Conservation (phyloP, 2,329 filamentous ascomycete species). For the Herpotrichia juniperi region DNA sequence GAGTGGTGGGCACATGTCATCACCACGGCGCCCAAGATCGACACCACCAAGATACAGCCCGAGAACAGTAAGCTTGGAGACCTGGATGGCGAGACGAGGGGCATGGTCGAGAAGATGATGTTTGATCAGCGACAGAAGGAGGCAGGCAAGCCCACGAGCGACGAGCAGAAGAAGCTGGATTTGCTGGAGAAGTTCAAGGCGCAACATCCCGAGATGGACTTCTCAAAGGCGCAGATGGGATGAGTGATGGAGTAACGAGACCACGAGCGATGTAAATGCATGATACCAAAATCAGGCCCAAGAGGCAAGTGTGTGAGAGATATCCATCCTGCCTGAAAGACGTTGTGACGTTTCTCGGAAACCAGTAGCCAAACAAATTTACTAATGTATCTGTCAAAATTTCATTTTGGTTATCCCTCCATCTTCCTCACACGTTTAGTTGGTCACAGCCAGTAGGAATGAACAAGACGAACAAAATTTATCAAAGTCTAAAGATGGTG, state of each 20-base stretch:
- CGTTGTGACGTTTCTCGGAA: too few relatives aligned
- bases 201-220: constrained; percentile 76
- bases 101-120: constrained; percentile 99
- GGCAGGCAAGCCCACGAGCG: constrained; percentile 82
- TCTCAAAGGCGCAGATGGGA: constrained; percentile 67
- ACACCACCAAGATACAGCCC: constrained; percentile 92
- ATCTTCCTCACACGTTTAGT: too few relatives aligned
- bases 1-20: constrained; percentile 98
- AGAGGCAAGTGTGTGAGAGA: neutral
- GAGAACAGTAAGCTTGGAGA: constrained; percentile 92
- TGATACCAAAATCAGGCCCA: neutral
- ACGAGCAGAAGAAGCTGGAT: constrained; percentile 94
- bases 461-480: too few relatives aligned
- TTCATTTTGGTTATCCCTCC: too few relatives aligned
- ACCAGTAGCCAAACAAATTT: too few relatives aligned
- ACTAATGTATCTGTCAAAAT: too few relatives aligned
- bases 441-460: too few relatives aligned
- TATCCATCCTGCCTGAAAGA: neutral
- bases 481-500: too few relatives aligned
- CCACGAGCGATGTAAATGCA: neutral
- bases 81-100: constrained; percentile 89
- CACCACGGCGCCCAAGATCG: constrained; percentile 84
- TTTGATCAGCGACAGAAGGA: constrained; percentile 98
- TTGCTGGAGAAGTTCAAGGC: constrained; percentile 88
- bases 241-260: constrained; percentile 20